These are phyloP conservation scores for Phytophthora macrochlamydospora DNA, from an alignment of 352 stramenopile genomes.

Conservation along the genomic window DNA sequence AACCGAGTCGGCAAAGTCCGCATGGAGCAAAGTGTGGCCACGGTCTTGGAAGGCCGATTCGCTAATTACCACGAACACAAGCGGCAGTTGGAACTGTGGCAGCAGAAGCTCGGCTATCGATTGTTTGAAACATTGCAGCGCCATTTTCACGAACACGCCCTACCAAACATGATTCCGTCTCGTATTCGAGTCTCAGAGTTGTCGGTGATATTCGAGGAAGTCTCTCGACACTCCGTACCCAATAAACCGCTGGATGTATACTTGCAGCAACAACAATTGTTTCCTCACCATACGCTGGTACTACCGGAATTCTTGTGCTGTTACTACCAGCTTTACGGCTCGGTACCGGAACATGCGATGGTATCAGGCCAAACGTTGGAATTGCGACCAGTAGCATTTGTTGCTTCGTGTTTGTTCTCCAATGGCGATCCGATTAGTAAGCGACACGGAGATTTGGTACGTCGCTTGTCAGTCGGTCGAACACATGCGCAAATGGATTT, in stretches of 20 bases:
- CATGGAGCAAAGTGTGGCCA: slow-evolving; percentile 58
- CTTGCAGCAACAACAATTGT: slow-evolving; percentile 56
- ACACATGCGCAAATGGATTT: slow-evolving; percentile 60
- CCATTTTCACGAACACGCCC: slow-evolving; percentile 53
- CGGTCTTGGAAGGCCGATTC: slow-evolving; percentile 55
- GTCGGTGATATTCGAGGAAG: slow-evolving; percentile 43
- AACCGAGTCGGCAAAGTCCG: slow-evolving; percentile 44
- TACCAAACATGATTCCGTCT: slow-evolving; percentile 58
- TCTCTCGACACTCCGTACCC: slow-evolving; percentile 37
- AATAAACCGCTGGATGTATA: slow-evolving; percentile 67
- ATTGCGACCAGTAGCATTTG: slow-evolving; percentile 57
- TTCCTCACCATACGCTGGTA: slow-evolving; percentile 52
- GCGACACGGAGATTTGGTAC: slow-evolving; percentile 61
- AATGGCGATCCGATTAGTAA: slow-evolving; percentile 58
- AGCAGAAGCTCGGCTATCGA: slow-evolving; percentile 63
- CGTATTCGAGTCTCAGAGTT: slow-evolving; percentile 53
- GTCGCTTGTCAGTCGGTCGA: slow-evolving; percentile 58
- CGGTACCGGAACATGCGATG: slow-evolving; percentile 14
- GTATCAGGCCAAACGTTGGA: slow-evolving; percentile 35
- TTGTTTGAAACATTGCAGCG: slow-evolving; percentile 65
- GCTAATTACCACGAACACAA: slow-evolving; percentile 63
- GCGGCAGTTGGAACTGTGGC: slow-evolving; percentile 68
- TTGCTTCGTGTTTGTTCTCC: slow-evolving; percentile 71
- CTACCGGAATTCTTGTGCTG: slow-evolving; percentile 70
- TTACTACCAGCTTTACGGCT: slow-evolving; percentile 74